Conservation (phyloP, 2,329 filamentous ascomycete genomes). For the Acephala macrosclerotiorum region DNA sequence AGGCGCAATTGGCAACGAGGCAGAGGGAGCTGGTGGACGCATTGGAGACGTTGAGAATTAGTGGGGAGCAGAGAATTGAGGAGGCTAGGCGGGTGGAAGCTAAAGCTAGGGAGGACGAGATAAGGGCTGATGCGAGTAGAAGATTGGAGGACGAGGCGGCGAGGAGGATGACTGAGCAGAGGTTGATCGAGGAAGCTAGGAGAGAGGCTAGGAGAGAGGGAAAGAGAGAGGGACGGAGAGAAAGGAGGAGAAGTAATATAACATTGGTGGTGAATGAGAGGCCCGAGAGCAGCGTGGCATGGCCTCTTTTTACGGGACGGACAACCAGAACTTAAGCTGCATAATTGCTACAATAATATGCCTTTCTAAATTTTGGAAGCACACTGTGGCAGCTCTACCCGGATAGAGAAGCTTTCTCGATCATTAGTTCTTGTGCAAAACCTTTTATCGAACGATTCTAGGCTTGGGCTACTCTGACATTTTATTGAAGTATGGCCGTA, state of each 20-base stretch:
- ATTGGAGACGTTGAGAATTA: not conserved
- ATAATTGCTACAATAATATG: constrained; percentile 12
- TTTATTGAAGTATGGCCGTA: too few species aligned
- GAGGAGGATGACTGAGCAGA: not conserved
- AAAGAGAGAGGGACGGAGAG: not conserved
- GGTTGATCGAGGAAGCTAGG: too few species aligned
- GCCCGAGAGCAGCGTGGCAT: constrained; percentile 9
- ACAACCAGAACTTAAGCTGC: constrained; percentile 11
- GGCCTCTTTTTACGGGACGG: constrained; percentile 8
- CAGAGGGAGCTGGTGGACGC: not conserved
- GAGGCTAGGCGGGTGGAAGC: constrained; percentile 1
- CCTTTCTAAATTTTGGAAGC: constrained; percentile 3
- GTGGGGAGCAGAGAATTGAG: not conserved
- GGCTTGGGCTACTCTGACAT: too few species aligned
- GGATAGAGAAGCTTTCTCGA: too few species aligned
- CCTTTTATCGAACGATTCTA: too few species aligned
- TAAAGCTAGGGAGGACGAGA: not conserved
- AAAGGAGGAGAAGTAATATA: not conserved
- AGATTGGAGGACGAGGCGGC: not conserved
- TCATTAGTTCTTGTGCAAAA: too few species aligned
- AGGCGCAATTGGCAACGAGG: not conserved
- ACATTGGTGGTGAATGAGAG: constrained; percentile 10
- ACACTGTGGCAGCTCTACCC: too few species aligned
- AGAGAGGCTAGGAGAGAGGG: not conserved
- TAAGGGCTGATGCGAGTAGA: not conserved